Percentiles rank a stretch among this genome's conserved stretches.
Evolutionary conservation across 2,329 filamentous ascomycete genomes (phyloP).

Genomic region (Coniochaeta sp.): DNA sequence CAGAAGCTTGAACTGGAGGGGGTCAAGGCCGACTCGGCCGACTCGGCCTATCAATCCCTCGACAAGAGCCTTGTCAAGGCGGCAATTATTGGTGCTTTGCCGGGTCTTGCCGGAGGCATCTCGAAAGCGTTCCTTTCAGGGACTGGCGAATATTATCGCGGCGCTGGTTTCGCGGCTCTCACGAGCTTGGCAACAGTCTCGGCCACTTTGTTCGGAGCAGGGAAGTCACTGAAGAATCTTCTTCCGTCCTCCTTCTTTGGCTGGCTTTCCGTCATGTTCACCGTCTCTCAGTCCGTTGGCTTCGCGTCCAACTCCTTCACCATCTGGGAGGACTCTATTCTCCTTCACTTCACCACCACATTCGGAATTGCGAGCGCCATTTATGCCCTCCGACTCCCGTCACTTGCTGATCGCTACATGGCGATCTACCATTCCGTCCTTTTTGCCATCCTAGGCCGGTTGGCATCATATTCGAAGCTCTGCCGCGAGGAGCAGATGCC

Average conservation of each 20-base stretch:
- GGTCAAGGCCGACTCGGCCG: slow-evolving; percentile 17
- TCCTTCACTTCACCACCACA: slow-evolving; percentile 83
- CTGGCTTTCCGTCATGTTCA: slow-evolving; percentile 76
- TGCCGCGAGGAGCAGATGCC: slow-evolving; percentile 99
- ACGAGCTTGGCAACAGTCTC: slow-evolving; percentile 34
- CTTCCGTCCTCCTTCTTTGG: slow-evolving; percentile 77
- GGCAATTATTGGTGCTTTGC: slow-evolving; percentile 25
- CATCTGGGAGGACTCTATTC: slow-evolving; percentile 95
- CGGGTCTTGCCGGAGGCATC: slow-evolving; percentile 24
- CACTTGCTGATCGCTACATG: slow-evolving; percentile 60
- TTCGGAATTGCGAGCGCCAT: slow-evolving; percentile 73
- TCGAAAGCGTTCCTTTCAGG: slow-evolving; percentile 23
- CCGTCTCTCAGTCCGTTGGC: slow-evolving; percentile 79
- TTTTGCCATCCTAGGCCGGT: slow-evolving; percentile 70
- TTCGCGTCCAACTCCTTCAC: slow-evolving; percentile 98
- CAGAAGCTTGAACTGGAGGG: slow-evolving; percentile 46
- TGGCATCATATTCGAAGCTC: slow-evolving; percentile 82
- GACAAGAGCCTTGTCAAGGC: slow-evolving; percentile 30
- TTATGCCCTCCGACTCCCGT: slow-evolving; percentile 66
- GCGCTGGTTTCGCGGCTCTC: slow-evolving; percentile 33
- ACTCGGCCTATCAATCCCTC: slow-evolving; percentile 25
- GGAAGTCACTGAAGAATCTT: slow-evolving; percentile 41
- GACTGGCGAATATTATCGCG: slow-evolving; percentile 32
- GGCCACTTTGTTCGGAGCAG: slow-evolving; percentile 32
- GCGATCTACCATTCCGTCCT: slow-evolving; percentile 79